Evolutionary conservation across 495 filamentous ascomycete genomes (phyloP).

Genomic region (Rhypophila decipiens): DNA sequence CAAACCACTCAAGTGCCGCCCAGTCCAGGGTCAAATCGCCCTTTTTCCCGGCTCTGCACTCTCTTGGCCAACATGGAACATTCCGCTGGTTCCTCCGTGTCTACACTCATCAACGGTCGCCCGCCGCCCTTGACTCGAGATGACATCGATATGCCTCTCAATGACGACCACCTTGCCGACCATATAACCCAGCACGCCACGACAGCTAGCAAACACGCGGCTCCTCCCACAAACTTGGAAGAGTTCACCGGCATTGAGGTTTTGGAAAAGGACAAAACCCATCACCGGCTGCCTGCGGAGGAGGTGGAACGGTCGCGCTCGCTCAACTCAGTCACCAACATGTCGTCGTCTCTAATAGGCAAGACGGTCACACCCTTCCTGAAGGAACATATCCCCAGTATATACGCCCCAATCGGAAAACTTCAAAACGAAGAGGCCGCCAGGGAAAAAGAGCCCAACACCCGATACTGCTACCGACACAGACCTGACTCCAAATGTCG

Average conservation of each 20-base stretch:
- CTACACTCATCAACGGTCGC: conserved; percentile 14
- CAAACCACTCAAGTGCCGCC: conserved; percentile 23
- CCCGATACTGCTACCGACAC: conserved; percentile 93
- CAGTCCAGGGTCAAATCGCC: conserved; percentile 8
- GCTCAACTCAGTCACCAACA: conserved; percentile 32
- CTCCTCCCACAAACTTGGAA: conserved; percentile 1
- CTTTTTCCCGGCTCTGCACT: conserved; percentile 3
- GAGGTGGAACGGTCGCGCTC: conserved; percentile 28
- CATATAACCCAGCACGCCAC: conserved; percentile 9
- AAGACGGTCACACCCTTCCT: conserved; percentile 73
- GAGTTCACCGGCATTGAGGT: not conserved
- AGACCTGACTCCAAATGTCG: conserved; percentile 90
- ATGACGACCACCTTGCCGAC: conserved; percentile 20
- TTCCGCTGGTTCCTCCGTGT: conserved; percentile 9
- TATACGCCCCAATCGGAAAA: conserved; percentile 66
- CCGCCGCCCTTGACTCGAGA: conserved; percentile 14
- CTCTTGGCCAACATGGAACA: conserved; percentile 14
- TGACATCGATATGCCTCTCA: conserved; percentile 18
- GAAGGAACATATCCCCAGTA: conserved; percentile 73
- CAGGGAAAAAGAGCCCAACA: conserved; percentile 56
- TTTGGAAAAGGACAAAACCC: conserved; percentile 26
- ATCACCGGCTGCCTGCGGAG: conserved; percentile 33
- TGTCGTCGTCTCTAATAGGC: conserved; percentile 43
- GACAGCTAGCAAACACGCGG: conserved; percentile 9
- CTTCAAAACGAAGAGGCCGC: conserved; percentile 31